Conservation (phyloP, 306 rosid species). For the Cicer chorassanicum region DNA sequence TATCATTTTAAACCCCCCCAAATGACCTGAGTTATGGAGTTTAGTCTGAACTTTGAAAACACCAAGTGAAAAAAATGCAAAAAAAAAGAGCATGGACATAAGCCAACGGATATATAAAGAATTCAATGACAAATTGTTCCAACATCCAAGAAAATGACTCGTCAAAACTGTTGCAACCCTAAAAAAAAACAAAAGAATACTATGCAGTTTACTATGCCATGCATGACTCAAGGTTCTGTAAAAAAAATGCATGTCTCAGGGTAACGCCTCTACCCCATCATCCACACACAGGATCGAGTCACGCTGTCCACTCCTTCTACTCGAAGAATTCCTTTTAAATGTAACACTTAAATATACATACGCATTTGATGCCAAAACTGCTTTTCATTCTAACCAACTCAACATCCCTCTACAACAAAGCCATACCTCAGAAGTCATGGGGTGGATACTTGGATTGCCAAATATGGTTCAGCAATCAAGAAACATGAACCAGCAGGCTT, state of each 20-base stretch:
- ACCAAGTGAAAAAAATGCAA: background rate
- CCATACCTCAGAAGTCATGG: constrained; percentile 38
- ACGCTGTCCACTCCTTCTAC: constrained; percentile 23
- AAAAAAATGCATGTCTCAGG: constrained; percentile 19
- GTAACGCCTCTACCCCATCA: constrained; percentile 46
- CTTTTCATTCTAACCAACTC: constrained; percentile 43
- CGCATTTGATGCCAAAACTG: constrained; percentile 52
- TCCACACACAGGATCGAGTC: constrained; percentile 42
- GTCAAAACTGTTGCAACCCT: constrained; percentile 51
- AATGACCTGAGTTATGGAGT: background rate
- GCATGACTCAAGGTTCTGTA: constrained; percentile 27
- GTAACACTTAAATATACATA: constrained; percentile 32
- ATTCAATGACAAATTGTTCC: constrained; percentile 39
- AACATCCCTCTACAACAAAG: constrained; percentile 38
- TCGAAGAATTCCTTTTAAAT: background rate
- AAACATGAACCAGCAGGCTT: constrained; percentile 49
- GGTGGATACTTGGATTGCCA: constrained; percentile 32
- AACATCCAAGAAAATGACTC: constrained; percentile 39
- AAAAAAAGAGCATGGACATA: background rate
- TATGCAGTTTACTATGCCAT: constrained; percentile 37
- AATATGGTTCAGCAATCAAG: constrained; percentile 46
- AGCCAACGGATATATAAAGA: constrained; percentile 41
- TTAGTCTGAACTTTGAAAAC: background rate
- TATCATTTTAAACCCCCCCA: background rate
- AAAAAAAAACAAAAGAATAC: constrained; percentile 39